Evolutionary conservation across 2,329 filamentous ascomycete genomes (phyloP), one percentile per base, ranked within the genome.

Genomic region (Corniculantispora saksenae): DNA sequence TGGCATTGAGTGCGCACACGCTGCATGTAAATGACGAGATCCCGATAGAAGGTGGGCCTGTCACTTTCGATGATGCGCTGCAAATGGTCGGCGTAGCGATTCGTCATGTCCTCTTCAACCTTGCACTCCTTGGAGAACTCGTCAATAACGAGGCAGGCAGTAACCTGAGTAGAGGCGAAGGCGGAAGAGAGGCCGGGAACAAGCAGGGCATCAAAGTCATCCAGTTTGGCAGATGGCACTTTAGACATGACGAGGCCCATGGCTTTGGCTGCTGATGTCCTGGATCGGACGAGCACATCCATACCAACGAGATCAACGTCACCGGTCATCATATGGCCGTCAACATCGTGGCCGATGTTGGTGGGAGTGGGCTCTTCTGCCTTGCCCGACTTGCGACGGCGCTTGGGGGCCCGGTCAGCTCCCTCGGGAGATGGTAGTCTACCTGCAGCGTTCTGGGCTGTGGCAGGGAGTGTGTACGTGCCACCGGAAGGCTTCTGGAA

Each of bases 321-420:
- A 60, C 96, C 95, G 74, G 94, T 92, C 82, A 99, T 93, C 90
- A 99, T 97, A 70, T 97, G 94, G 12, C 94, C 95, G 75, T 99
- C 95, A 21, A 99, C 93, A 76, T 99, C 97, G 77, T 99, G 95
- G 1, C 91, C 87, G n/a, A 91, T 81, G n/a, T 81, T 85, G 4
- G 85, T 79, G 1, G 86, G 80, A 1, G 85, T 80, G 10, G 84
- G 78, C 32, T 94, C 90, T 63, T 95, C 92, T 23, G 86, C 80
- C 80, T 96, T 97, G n/a, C 91, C 89, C 0, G 91, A 91, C 77
- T 93, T 96, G 67, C 93, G 89, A 40, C 93, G 86, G 69, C 92
- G 89, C 78, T 95, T 92, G 2, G 89, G 82, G 17, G 88, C 83
- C 66, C 91, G 85, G 66, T 92, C 87, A 15, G 82, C 78, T 6